Evolutionary conservation across 768 basidiomycete genomes (phyloP).

Genomic region (Pleurotus platypus): DNA sequence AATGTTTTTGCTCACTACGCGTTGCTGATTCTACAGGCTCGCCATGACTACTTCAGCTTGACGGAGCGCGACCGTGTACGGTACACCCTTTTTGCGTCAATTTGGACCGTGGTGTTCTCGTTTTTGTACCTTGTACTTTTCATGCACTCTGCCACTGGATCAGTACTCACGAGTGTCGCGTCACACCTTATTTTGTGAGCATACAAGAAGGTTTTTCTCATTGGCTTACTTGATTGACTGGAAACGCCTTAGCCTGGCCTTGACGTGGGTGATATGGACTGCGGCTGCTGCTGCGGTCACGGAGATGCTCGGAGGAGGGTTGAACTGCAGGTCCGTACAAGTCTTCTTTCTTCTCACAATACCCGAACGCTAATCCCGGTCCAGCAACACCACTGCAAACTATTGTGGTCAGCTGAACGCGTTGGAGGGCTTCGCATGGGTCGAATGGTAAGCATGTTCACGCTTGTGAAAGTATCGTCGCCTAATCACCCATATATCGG

Average conservation of each 20-base stretch:
- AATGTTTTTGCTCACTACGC: not conserved
- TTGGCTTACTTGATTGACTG: not conserved
- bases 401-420: slow-evolving; percentile 82
- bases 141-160: slow-evolving; percentile 44
- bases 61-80: slow-evolving; percentile 59
- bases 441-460: slow-evolving; percentile 52
- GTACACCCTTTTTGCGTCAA: slow-evolving; percentile 67
- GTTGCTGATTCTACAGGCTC: slow-evolving; percentile 11
- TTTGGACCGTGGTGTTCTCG: slow-evolving; percentile 65
- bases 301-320: slow-evolving; percentile 57
- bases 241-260: slow-evolving; percentile 39
- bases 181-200: slow-evolving; percentile 65
- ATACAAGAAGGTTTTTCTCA: not conserved
- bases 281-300: slow-evolving; percentile 73
- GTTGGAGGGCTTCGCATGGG: slow-evolving; percentile 71
- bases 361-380: not conserved
- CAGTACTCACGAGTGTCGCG: slow-evolving; percentile 54
- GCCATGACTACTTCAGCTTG: slow-evolving; percentile 45
- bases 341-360: not conserved
- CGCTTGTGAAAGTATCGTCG: not conserved
- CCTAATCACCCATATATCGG: not conserved
- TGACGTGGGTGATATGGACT: slow-evolving; percentile 83
- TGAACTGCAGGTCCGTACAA: slow-evolving; percentile 57
- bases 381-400: slow-evolving; percentile 33
- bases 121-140: slow-evolving; percentile 53